These are phyloP conservation scores for Pisolithus thermaeus DNA, from an alignment of 1,284 basidiomycete genomes.

Conservation along the genomic window DNA sequence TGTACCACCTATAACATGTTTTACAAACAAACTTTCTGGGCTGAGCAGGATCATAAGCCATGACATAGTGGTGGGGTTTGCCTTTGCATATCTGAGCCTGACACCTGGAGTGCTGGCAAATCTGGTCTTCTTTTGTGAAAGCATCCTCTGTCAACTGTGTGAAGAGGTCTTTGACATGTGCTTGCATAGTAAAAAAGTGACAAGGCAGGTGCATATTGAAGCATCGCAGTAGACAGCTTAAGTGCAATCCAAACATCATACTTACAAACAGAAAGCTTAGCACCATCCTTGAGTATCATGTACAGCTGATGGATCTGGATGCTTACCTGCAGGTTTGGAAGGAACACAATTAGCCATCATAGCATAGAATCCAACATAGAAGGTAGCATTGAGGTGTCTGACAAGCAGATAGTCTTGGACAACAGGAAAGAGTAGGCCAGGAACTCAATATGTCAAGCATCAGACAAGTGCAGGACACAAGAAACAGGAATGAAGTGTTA, in stretches of 20 bases:
- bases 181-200: not conserved
- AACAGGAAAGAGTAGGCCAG: too few species aligned
- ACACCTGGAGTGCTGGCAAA: not conserved
- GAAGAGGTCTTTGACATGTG: not conserved
- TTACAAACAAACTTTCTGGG: not conserved
- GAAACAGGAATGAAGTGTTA: not conserved
- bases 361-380: too few species aligned
- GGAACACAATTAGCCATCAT: too few species aligned
- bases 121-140: not conserved
- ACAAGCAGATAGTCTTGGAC: too few species aligned
- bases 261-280: not conserved
- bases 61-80: not conserved
- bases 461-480: too few species aligned
- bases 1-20: not conserved
- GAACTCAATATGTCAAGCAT: too few species aligned
- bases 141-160: slow-evolving; percentile 6
- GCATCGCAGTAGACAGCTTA: not conserved
- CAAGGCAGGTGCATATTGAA: not conserved
- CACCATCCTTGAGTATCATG: too few species aligned
- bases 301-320: too few species aligned
- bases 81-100: not conserved
- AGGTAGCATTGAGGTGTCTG: too few species aligned
- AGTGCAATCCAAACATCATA: not conserved
- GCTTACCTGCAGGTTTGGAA: too few species aligned
- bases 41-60: not conserved